Evolutionary conservation across 176 grass and related monocot species (phyloP).

Genomic region (Rhynchospora pubera): DNA sequence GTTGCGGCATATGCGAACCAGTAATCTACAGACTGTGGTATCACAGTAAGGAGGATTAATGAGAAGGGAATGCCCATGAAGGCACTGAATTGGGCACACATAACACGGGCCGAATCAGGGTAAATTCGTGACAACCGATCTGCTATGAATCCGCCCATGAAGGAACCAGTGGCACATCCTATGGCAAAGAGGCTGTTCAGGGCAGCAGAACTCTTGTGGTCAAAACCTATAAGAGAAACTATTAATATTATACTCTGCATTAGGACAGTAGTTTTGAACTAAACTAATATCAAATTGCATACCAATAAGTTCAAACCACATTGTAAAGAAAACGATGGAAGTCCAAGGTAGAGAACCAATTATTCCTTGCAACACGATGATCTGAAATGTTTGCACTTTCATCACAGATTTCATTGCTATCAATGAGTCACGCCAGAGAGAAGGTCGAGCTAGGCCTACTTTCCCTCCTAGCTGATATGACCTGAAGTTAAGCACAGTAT

Average conservation of each 20-base stretch:
- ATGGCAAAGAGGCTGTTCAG: slow-evolving; percentile 84
- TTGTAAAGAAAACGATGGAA: slow-evolving; percentile 90
- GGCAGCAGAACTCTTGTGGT: slow-evolving; percentile 67
- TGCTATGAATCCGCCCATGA: slow-evolving; percentile 67
- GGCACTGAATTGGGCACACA: slow-evolving; percentile 93
- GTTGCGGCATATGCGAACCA: slow-evolving; percentile 50
- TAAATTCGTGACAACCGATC: slow-evolving; percentile 48
- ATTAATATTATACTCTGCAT: background rate
- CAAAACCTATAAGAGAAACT: slow-evolving; percentile 52
- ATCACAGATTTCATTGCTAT: slow-evolving; percentile 76
- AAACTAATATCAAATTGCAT: background rate
- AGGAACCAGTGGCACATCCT: slow-evolving; percentile 66
- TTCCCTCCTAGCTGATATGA: slow-evolving; percentile 23
- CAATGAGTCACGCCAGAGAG: slow-evolving; percentile 63
- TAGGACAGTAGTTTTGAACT: background rate
- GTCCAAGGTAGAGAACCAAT: slow-evolving; percentile 91
- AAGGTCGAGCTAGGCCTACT: slow-evolving; percentile 41
- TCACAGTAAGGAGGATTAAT: slow-evolving; percentile 60
- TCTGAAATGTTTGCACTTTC: slow-evolving; percentile 90
- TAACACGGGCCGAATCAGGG: slow-evolving; percentile 57
- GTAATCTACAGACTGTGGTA: slow-evolving; percentile 57
- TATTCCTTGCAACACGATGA: slow-evolving; percentile 88
- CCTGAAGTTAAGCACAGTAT: background rate
- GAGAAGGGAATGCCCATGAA: slow-evolving; percentile 98
- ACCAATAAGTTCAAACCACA: slow-evolving; percentile 99